Conservation (phyloP, 2,329 filamentous ascomycete genomes). For the Pseudopithomyces chartarum region DNA sequence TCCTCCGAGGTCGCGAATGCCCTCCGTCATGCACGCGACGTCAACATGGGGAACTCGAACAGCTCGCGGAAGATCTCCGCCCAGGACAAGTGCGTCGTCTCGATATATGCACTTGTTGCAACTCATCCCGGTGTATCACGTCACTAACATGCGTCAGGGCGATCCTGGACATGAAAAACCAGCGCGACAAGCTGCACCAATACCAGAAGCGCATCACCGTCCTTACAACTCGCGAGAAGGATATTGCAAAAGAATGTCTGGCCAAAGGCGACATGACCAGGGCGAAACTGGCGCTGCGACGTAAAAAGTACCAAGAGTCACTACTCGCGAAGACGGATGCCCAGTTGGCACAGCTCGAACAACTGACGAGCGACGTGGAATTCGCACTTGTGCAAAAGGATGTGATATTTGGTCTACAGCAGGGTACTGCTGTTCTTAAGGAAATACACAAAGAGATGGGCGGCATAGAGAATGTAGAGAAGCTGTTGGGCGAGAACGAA, state of each 20-base stretch:
- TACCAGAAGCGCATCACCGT: conserved; percentile 90
- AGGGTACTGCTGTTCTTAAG: conserved; percentile 86
- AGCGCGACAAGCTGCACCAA: conserved; percentile 95
- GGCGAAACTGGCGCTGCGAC: conserved; percentile 84
- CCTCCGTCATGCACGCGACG: conserved; percentile 30
- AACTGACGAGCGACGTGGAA: conserved; percentile 85
- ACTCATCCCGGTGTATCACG: neutral
- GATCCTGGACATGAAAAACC: conserved; percentile 95
- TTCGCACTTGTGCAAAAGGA: conserved; percentile 98
- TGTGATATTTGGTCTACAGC: conserved; percentile 87
- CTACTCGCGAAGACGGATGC: conserved; percentile 87
- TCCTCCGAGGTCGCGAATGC: conserved; percentile 15
- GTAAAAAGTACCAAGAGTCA: conserved; percentile 96
- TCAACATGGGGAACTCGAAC: conserved; percentile 66
- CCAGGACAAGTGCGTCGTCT: conserved; percentile 77
- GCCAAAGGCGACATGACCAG: conserved; percentile 77
- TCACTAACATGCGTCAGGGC: conserved; percentile 62
- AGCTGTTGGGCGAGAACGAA: conserved; percentile 88
- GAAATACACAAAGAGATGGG: conserved; percentile 97
- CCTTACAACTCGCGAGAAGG: conserved; percentile 85
- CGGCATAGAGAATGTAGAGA: conserved; percentile 90
- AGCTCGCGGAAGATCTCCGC: conserved; percentile 70
- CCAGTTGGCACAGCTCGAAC: conserved; percentile 92
- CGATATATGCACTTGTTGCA: neutral
- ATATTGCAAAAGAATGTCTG: conserved; percentile 82